Evolutionary conservation across 73 alveolate species (phyloP), one percentile per base, ranked within the genome.

Genomic region (Paramecium sonneborni): DNA sequence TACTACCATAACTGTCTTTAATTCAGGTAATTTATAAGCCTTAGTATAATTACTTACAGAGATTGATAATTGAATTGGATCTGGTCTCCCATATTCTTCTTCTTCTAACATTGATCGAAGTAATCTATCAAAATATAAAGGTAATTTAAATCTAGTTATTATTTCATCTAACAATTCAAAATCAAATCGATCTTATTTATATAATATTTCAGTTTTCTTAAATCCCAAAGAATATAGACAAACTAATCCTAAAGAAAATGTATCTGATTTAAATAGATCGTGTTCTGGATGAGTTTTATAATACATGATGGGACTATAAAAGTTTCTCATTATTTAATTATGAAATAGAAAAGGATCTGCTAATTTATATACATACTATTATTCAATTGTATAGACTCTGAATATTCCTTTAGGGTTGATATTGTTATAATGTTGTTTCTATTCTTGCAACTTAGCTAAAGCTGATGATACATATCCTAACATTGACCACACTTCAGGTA

Each of bases 391-490:
- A 5, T 76, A 76, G 1, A 76, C 89, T 41, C 70, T 76, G 28
- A 41, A 76, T 14, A 76, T 76, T n/a, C 89, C 90, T 46, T 44
- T 79, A 0, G 76, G 90, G 41, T 79, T 79, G 18, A 79, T 46
- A 34, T 26, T 24, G 11, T 41, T 41, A 12, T 79, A 79, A n/a
- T 41, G 44, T 24, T 30, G 14, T 46, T 79, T 79, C 43, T 79
- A 79, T 41, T 79, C 52, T 79, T 79, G 41, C 14, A 39, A 26
- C 18, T 21, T 43, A 3, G 76, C 12, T 11, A 39, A 79, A 1
- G 48, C 76, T 1, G 76, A 9, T 20, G 90, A 43, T 43, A 39
- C 72, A 44, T 38, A 46, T 43, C 74, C 41, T 12, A 39, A 34
- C 69, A 79, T 79, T 23, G 44, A 21, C 87, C 87, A 79, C 15